Evolutionary conservation across 148 eudicot genomes (phyloP).

Genomic region (Gaultheria prostrata): DNA sequence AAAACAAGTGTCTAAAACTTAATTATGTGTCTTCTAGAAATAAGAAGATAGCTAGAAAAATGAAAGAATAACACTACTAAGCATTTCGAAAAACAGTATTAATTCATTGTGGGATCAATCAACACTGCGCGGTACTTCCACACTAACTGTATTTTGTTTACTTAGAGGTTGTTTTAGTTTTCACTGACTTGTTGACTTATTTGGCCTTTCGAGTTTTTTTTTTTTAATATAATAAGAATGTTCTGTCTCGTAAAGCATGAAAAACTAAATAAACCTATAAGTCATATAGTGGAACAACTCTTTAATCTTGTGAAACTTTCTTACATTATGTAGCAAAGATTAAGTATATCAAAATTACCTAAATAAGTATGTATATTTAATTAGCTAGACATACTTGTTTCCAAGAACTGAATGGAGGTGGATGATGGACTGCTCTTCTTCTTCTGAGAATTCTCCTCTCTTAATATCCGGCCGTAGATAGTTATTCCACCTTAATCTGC

Average conservation of each 20-base stretch:
- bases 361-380: not conserved
- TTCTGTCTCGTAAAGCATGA: too few relatives aligned
- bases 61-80: too few relatives aligned
- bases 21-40: too few relatives aligned
- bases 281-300: too few relatives aligned
- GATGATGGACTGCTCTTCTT: conserved; percentile 55
- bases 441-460: conserved; percentile 54
- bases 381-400: conserved; percentile 41
- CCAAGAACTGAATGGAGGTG: conserved; percentile 65
- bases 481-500: conserved; percentile 65
- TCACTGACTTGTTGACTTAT: too few relatives aligned
- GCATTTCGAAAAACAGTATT: not conserved
- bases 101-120: not conserved
- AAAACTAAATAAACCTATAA: too few relatives aligned
- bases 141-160: not conserved
- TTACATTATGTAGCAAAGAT: too few relatives aligned
- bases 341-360: not conserved
- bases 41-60: not conserved
- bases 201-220: too few relatives aligned
- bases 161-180: too few relatives aligned
- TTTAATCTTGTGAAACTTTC: too few relatives aligned
- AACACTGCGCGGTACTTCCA: not conserved
- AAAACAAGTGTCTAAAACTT: too few relatives aligned
- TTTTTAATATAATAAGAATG: too few relatives aligned
- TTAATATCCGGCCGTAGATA: conserved; percentile 61